Conservation (phyloP, 1,284 basidiomycete genomes). For the Bjerkandera adusta region DNA sequence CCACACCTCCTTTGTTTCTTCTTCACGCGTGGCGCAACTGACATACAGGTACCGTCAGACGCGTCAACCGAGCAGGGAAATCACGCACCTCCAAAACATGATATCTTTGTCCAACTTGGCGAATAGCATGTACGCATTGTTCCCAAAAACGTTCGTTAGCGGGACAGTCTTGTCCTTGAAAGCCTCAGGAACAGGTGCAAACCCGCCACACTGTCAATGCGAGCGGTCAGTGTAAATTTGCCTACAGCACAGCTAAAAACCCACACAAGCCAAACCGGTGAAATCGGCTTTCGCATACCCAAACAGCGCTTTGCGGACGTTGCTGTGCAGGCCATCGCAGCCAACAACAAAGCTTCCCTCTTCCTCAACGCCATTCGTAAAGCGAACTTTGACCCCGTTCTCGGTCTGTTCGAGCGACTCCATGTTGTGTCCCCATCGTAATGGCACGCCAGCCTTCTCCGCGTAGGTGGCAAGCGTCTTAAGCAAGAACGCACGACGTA, state of each 20-base stretch:
- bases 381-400: slow-evolving; percentile 32
- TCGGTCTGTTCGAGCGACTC: slow-evolving; percentile 32
- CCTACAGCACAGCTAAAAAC: too few relatives aligned
- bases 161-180: slow-evolving; percentile 7
- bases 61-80: neutral
- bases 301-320: slow-evolving; percentile 37
- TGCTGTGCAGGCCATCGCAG: slow-evolving; percentile 46
- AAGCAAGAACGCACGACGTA: slow-evolving; percentile 32
- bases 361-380: slow-evolving; percentile 37
- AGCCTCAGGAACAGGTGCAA: slow-evolving; percentile 29
- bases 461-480: slow-evolving; percentile 32
- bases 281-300: slow-evolving; percentile 36
- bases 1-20: slow-evolving; percentile 43
- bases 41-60: neutral
- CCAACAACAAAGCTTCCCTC: slow-evolving; percentile 41
- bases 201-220: slow-evolving; percentile 38
- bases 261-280: too few relatives aligned
- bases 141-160: slow-evolving; percentile 36
- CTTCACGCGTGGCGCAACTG: slow-evolving; percentile 38
- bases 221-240: too few relatives aligned
- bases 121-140: slow-evolving; percentile 37
- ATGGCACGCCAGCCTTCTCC: slow-evolving; percentile 32
- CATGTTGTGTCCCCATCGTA: slow-evolving; percentile 37
- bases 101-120: slow-evolving; percentile 34
- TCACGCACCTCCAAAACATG: slow-evolving; percentile 41